Evolutionary conservation across 768 basidiomycete species (phyloP).

Genomic region (Trametes cingulata): DNA sequence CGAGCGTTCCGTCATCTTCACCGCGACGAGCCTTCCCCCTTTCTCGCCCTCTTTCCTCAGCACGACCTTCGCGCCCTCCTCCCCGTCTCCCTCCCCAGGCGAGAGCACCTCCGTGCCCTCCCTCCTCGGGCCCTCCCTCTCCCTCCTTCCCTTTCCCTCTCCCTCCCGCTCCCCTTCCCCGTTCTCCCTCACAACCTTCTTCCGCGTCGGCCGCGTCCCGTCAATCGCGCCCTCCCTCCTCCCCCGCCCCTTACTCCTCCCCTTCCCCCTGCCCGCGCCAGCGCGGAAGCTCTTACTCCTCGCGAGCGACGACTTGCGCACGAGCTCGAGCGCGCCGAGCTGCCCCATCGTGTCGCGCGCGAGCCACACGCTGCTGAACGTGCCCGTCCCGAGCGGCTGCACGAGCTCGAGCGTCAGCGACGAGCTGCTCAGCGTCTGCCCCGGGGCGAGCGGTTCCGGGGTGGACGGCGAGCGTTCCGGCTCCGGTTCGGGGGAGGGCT

Average conservation of each 20-base stretch:
- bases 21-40: conserved; percentile 46
- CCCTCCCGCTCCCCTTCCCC: background rate
- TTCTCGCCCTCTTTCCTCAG: conserved; percentile 5
- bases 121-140: background rate
- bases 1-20: conserved; percentile 52
- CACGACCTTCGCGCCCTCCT: conserved; percentile 10
- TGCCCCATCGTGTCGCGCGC: conserved; percentile 41
- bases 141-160: no score
- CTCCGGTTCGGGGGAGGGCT: background rate
- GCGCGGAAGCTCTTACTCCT: conserved; percentile 27
- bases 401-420: conserved; percentile 46
- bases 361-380: conserved; percentile 78
- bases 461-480: background rate
- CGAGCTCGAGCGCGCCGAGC: conserved; percentile 30
- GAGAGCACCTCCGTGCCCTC: background rate
- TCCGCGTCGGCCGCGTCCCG: conserved; percentile 19
- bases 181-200: conserved; percentile 4
- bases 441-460: conserved; percentile 7
- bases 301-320: conserved; percentile 27
- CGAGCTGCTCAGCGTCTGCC: conserved; percentile 13
- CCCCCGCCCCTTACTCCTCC: no score
- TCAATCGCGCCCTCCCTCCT: conserved; percentile 11
- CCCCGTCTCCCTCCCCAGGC: conserved; percentile 2
- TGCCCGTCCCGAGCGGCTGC: conserved; percentile 63
- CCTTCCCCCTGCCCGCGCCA: background rate